Percentiles rank a stretch among this genome's conserved stretches.
Conservation (phyloP, 805 yeast species). For the Candida ovalis region DNA sequence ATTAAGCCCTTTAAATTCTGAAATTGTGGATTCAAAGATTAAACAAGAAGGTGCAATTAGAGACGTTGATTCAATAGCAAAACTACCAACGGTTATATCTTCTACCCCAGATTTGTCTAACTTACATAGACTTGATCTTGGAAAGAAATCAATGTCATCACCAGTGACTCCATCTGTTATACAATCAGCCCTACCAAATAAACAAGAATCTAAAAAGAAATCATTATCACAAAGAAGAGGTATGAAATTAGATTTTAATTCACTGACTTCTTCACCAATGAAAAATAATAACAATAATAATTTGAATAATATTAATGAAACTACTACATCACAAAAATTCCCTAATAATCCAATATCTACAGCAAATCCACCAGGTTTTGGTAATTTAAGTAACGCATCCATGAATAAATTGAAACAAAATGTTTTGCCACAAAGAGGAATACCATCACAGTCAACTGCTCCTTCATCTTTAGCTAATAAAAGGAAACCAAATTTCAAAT, state of each 20-base stretch:
- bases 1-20: not conserved
- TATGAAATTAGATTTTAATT: slow-evolving; percentile 42
- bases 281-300: too few species aligned
- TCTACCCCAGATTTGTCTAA: slow-evolving; percentile 27
- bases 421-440: slow-evolving; percentile 24
- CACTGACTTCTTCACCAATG: too few species aligned
- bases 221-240: slow-evolving; percentile 54
- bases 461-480: slow-evolving; percentile 20
- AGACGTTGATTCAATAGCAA: not conserved
- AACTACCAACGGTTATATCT: slow-evolving; percentile 10
- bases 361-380: not conserved
- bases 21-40: not conserved
- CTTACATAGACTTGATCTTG: slow-evolving; percentile 29
- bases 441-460: slow-evolving; percentile 20
- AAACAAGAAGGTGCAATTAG: too few species aligned
- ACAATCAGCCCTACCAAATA: slow-evolving; percentile 3
- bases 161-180: slow-evolving; percentile 10
- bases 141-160: slow-evolving; percentile 18
- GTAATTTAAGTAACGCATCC: slow-evolving; percentile 2
- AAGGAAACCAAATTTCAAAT: slow-evolving; percentile 21
- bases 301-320: not conserved
- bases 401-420: slow-evolving; percentile 19
- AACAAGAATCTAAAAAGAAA: slow-evolving; percentile 29
- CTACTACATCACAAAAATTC: not conserved
- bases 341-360: not conserved